Evolutionary conservation across 257 asterid genomes (phyloP).

Genomic region (Solanum pinnatisectum): DNA sequence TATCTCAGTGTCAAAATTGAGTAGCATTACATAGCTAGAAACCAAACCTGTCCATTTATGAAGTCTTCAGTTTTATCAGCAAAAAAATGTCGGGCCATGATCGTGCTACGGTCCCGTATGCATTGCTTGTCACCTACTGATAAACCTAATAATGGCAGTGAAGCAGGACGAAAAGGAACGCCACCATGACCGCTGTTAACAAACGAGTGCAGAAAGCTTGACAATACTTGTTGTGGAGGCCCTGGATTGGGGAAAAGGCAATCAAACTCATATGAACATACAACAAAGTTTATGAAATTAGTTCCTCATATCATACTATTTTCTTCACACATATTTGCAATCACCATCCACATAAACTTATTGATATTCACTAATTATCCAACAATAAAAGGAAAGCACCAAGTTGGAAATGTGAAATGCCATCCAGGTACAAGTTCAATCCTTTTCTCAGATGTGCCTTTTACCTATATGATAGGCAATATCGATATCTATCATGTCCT

Average conservation of each 20-base stretch:
- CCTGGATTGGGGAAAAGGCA: constrained; percentile 34
- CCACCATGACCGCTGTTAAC: constrained; percentile 73
- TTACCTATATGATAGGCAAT: neutral
- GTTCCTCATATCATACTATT: neutral
- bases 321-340: neutral
- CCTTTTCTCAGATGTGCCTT: neutral
- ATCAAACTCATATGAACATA: neutral
- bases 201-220: constrained; percentile 90
- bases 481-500: neutral
- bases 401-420: neutral
- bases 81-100: constrained; percentile 97
- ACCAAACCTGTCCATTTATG: constrained; percentile 73
- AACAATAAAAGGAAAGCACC: neutral
- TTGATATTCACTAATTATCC: neutral
- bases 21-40: constrained; percentile 1
- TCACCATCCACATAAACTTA: neutral
- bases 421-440: neutral
- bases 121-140: constrained; percentile 93
- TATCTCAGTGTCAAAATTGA: neutral
- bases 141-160: constrained; percentile 86
- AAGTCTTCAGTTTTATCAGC: constrained; percentile 92
- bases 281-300: neutral
- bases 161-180: constrained; percentile 67
- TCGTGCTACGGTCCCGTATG: constrained; percentile 97
- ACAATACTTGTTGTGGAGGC: constrained; percentile 93